Base-by-base conservation (phyloP, 176 grass and related monocot species). In the Urochloa ruziziensis region DNA sequence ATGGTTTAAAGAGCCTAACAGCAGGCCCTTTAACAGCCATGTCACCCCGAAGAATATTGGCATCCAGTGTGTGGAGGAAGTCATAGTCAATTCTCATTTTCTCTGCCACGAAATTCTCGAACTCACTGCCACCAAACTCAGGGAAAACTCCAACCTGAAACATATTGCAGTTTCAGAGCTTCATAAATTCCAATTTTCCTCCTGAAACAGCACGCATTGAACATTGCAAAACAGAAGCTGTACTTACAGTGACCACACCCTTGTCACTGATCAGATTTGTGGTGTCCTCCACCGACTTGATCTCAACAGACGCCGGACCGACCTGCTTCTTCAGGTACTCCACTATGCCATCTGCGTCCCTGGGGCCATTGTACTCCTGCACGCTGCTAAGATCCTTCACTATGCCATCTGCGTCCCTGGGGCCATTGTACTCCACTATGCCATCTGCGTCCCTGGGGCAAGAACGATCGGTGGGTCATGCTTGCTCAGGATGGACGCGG, bases 1-100 rank as follows among this genome's bases (percentile, higher is more conserved):
- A 98, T 36, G 96, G 93, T 62, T 98, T 98, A 77, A 98, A 96
- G 34, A 98, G 87, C 30, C 93, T 83, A 84, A 98, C 77, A 52
- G 90, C 42, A 51, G 96, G 96, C 2, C 57, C 87, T 36, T 84
- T 84, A 24, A 89, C 27, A 33, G 80, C 34, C 14, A 39, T 67
- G 69, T 96, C 77, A 27, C 96, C 93, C 48, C 24, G 89, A 54
- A 98, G 84, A 80, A 92, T 76, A 56, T 83, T 81, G 7, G 80
- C 80, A 14, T 96, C 93, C 18, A 33, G 85, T 1, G 93, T 98
- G 83, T 98, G 91, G 82, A 86, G 75, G 74, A 98, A 98, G 79
- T 91, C 76, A 64, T 94, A 98, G 62, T 95, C 87, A 81, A 81
- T 92, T 81, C 25, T 90, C 53, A 57, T 24, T n/a, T n/a, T 94